A percentile compares a stretch with the other conserved stretches of the same genome.
These are phyloP conservation scores for Boletus subcaerulescens DNA, from an alignment of 768 basidiomycete species.

Conservation along the genomic window DNA sequence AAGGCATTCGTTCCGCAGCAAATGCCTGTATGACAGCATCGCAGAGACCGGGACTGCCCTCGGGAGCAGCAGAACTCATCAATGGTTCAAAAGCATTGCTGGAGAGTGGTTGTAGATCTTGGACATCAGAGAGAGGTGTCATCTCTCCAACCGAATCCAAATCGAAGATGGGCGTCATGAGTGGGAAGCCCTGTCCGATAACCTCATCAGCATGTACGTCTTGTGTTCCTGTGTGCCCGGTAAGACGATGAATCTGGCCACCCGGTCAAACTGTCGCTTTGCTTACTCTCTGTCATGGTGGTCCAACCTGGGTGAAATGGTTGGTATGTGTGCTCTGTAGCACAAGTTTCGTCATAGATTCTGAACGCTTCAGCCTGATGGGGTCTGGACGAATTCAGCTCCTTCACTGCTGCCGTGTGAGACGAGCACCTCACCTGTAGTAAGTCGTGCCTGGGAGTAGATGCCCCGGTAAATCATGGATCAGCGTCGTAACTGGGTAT, in stretches of 20 bases:
- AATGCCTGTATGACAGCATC: neutral
- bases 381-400: neutral
- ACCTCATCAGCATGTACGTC: neutral
- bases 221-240: neutral
- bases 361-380: neutral
- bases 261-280: neutral
- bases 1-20: neutral
- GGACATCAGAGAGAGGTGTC: neutral
- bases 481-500: neutral
- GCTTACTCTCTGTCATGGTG: conserved; percentile 2
- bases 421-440: neutral
- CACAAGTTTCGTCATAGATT: neutral
- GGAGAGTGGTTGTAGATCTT: neutral
- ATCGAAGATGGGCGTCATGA: too few relatives aligned
- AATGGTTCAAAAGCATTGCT: neutral
- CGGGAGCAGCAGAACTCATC: neutral
- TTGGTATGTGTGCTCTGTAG: neutral
- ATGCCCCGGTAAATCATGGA: neutral
- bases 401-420: neutral
- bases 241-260: neutral
- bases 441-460: neutral
- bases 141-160: neutral
- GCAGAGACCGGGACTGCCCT: neutral
- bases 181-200: neutral
- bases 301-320: neutral